Conservation (phyloP, 2,329 filamentous ascomycete genomes). For the Lasiodiplodia theobromae region DNA sequence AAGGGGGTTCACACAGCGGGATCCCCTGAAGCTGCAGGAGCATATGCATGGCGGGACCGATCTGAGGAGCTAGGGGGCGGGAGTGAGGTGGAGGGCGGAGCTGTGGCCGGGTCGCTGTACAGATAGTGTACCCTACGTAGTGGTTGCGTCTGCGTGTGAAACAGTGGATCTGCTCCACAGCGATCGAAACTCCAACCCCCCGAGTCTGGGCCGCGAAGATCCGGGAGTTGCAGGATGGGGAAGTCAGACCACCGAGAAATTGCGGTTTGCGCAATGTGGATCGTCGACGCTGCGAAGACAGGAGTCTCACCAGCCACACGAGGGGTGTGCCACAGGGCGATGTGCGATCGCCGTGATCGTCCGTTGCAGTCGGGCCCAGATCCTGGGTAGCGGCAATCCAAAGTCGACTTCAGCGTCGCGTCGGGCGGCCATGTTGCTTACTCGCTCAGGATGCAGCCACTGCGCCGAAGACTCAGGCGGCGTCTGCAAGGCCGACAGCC, state of each 20-base stretch:
- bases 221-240: not conserved
- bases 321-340: not conserved
- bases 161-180: conserved; percentile 25
- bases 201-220: not conserved
- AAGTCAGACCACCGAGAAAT: conserved; percentile 6
- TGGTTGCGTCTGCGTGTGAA: not conserved
- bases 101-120: not conserved
- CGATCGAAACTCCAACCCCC: conserved; percentile 1
- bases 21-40: conserved; percentile 11
- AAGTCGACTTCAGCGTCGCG: not conserved
- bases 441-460: not conserved
- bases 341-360: conserved; percentile 23
- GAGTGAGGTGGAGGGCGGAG: not conserved
- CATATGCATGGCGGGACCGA: conserved; percentile 2
- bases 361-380: conserved; percentile 2
- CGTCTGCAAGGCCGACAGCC: not conserved
- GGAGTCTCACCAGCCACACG: conserved; percentile 13
- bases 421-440: not conserved
- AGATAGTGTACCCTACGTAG: not conserved
- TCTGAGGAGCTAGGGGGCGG: not conserved
- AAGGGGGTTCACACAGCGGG: not conserved
- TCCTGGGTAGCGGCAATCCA: conserved; percentile 16
- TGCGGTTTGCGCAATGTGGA: conserved; percentile 10
- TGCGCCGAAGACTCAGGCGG: not conserved
- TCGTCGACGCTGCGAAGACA: not conserved